Base-by-base conservation (phyloP, 192 early-diverging fungal species). In the Nowakowskiella sp. region DNA sequence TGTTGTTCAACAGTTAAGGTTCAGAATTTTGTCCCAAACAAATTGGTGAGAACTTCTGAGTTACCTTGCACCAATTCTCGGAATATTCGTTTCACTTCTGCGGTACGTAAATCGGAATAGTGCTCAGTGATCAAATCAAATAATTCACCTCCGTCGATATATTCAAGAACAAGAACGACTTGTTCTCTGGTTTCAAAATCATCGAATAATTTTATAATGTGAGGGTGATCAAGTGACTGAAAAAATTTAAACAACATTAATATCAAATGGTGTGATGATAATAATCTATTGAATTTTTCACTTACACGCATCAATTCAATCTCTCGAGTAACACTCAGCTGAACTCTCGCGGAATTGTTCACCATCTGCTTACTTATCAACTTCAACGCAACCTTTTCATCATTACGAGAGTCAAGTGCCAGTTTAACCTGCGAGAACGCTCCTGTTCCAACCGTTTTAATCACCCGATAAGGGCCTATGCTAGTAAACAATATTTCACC, bases 91-190 rank as follows among this genome's bases (percentile, higher is more conserved):
- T 68, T 64, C 29, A 75, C 54, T n/a, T 60, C 31, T 2, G 52
- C 53, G 43, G 75, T 77, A 27, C 43, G 82, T 60, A 30, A 48
- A 10, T 52, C 47, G 16, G 42, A 47, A 10, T 51, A 39, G 26
- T 83, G 52, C 23, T 77, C 65, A 25, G 65, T 54, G 10, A 89
- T 82, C 52, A 71, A 78, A 36, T 89, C 84, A 61, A 85, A 89
- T 6, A 89, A 60, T 47, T 89, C 87, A 6, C 85, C 87, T 33
- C 83, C 85, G 26, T 71, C 60, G 3, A 81, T 70, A 66, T 83
- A 82, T 48, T 86, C 86, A 26, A 89, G 53, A 4, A 89, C 71
- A 19, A 89, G 64, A 51, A 81, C 88, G 31, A 73, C 57, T 32
- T 83, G 70, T 16, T 67, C 65, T 2, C 75, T 65, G 0, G 80